These are phyloP conservation scores for Pseudocohnilembus persalinus DNA, from an alignment of 169 alveolate genomes.

Conservation along the genomic window DNA sequence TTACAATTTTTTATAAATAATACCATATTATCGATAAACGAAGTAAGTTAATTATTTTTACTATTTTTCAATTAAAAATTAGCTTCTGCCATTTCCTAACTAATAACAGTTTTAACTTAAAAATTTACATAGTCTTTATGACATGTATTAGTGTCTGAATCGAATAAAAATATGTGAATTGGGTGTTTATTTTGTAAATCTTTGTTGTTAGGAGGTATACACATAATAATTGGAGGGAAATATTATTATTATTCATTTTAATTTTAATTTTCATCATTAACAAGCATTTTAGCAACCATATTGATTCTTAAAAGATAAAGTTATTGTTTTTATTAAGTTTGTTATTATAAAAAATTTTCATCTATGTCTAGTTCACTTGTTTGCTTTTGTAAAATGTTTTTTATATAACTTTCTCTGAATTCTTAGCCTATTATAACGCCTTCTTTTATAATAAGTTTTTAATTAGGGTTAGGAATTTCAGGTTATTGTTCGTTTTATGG, in stretches of 20 bases:
- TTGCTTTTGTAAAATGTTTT: too few species aligned
- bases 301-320: neutral
- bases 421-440: slow-evolving; percentile 11
- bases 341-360: too few species aligned
- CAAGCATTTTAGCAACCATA: neutral
- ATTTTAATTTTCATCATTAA: neutral
- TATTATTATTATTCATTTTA: neutral
- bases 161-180: slow-evolving; percentile 2
- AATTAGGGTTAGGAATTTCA: too few species aligned
- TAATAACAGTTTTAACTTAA: slow-evolving; percentile 17
- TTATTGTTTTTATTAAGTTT: neutral
- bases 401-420: too few species aligned
- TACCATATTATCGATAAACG: neutral
- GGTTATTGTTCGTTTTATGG: too few species aligned
- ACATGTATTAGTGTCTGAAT: slow-evolving; percentile 1
- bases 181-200: slow-evolving; percentile 3
- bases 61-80: neutral
- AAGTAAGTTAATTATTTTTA: neutral
- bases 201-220: slow-evolving; percentile 1
- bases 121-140: slow-evolving; percentile 8
- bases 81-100: neutral
- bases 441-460: slow-evolving; percentile 1
- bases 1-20: too few species aligned
- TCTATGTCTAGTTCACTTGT: too few species aligned
- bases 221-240: neutral